phyloP scores from a whole-genome alignment of 176 grass and related monocot species.

The Oryza brachyantha region DNA sequence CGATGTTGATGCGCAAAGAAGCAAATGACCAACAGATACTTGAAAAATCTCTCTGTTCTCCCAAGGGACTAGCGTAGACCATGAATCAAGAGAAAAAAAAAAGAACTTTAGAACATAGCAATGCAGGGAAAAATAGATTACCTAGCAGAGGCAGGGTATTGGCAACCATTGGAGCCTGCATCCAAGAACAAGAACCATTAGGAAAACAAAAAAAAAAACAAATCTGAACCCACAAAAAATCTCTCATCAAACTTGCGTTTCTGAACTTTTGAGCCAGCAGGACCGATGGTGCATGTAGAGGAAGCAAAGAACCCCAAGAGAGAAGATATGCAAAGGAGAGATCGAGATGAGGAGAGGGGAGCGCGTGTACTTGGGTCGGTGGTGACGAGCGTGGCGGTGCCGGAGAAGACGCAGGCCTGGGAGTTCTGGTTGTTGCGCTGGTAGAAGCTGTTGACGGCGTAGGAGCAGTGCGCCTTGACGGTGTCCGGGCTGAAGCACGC shows the following conservation, averaged over 20 bases:
- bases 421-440: slow-evolving; percentile 65
- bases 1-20: slow-evolving; percentile 1
- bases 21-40: neutral
- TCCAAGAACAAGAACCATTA: slow-evolving; percentile 17
- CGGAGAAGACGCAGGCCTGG: slow-evolving; percentile 66
- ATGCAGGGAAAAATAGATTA: slow-evolving; percentile 27
- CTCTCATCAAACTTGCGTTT: neutral
- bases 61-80: neutral
- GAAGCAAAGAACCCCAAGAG: neutral
- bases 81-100: neutral
- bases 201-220: neutral
- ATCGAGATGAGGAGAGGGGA: too few species aligned
- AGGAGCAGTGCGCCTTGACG: slow-evolving; percentile 78
- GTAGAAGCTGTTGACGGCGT: slow-evolving; percentile 93
- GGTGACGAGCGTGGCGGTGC: slow-evolving; percentile 27
- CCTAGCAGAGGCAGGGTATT: slow-evolving; percentile 64
- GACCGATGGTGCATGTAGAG: neutral
- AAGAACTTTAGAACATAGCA: neutral
- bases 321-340: neutral
- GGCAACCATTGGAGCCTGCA: slow-evolving; percentile 60
- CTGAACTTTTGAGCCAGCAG: neutral
- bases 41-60: neutral
- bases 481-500: slow-evolving; percentile 66
- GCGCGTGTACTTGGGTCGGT: slow-evolving; percentile 66
- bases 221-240: neutral